Base-by-base conservation (phyloP, 2,329 filamentous ascomycete genomes). In the Zasmidium citrigriseum region DNA sequence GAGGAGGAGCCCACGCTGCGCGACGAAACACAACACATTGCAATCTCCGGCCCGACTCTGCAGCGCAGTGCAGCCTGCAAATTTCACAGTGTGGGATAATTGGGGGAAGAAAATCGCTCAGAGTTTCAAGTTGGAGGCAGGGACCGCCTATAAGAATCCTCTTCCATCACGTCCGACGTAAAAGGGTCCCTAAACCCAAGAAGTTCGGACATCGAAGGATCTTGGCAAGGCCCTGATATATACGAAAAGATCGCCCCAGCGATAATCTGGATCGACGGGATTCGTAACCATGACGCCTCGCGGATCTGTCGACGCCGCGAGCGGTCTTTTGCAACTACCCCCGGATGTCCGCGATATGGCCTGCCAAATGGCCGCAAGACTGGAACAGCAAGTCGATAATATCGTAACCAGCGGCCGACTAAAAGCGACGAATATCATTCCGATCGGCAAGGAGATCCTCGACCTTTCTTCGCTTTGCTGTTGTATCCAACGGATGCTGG, bases 401-500 rank as follows among this genome's bases (percentile, higher is more conserved):
- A 38, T 55, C 7, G 45, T 55, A 18, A n/a, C 27, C 2, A 48
- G 44, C 14, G 18, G 46, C 38, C 23, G 24, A 25, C 27, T 55
- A n/a, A 41, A 34, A 24, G 53, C 53, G n/a, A 47, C 52, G 20
- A 27, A 34, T 12, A 46, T 54, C 21, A 46, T 46, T 20, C 44
- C 34, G n/a, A 27, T 49, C 16, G 53, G 46, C 25, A 14, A 20
- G 24, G 25, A 48, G 16, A 41, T 55, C 10, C 44, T 41, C 23
- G 25, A 49, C 20, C 46, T 55, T 18, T 41, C 16, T 25, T 48
- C 53, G 11, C 20, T 49, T 3, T 49, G 46, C 53, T 49, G 46
- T 18, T 25, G 47, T 18, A 24, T 49, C 9, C 12, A 38, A n/a
- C 23, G 27, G n/a, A 54, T 47, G 41, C 27, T 54, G 20, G 20